A percentile compares a stretch with the other conserved stretches of the same genome.
These are phyloP conservation scores for Erysimum cheiri DNA, from an alignment of 441 rosid genomes.

Conservation along the genomic window DNA sequence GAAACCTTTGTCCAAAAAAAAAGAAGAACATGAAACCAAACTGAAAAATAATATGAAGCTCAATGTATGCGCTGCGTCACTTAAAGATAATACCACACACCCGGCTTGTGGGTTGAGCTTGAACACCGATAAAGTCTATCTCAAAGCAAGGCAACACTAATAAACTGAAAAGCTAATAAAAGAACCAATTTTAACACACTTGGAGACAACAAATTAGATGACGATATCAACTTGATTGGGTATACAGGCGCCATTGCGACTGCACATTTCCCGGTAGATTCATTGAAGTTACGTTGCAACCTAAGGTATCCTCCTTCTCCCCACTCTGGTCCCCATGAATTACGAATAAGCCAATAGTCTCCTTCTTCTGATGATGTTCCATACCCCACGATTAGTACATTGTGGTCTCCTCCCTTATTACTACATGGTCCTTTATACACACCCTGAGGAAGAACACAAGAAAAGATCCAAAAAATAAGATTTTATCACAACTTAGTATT, in stretches of 20 bases:
- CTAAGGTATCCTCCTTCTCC: slow-evolving; percentile 64
- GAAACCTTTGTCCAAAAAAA: no score
- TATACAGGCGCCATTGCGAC: background rate
- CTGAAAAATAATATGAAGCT: no score
- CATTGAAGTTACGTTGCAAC: slow-evolving; percentile 51
- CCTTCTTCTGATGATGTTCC: slow-evolving; percentile 40
- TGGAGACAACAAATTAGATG: background rate
- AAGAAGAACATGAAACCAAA: no score
- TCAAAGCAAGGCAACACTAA: background rate
- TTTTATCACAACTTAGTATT: background rate
- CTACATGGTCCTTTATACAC: slow-evolving; percentile 44
- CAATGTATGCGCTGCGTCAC: no score
- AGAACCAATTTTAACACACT: background rate
- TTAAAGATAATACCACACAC: no score
- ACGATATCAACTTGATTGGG: background rate
- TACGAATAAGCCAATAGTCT: slow-evolving; percentile 42
- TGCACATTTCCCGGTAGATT: slow-evolving; percentile 52
- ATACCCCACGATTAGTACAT: slow-evolving; percentile 45
- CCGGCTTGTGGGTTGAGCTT: no score
- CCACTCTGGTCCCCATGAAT: slow-evolving; percentile 66
- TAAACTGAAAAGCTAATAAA: background rate
- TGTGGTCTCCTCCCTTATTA: slow-evolving; percentile 40
- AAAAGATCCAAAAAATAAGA: background rate
- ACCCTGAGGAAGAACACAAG: slow-evolving; percentile 38
- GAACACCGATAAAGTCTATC: background rate